phyloP scores from a whole-genome alignment of 1,139 yeast genomes.

The Suhomyces anneliseae region DNA sequence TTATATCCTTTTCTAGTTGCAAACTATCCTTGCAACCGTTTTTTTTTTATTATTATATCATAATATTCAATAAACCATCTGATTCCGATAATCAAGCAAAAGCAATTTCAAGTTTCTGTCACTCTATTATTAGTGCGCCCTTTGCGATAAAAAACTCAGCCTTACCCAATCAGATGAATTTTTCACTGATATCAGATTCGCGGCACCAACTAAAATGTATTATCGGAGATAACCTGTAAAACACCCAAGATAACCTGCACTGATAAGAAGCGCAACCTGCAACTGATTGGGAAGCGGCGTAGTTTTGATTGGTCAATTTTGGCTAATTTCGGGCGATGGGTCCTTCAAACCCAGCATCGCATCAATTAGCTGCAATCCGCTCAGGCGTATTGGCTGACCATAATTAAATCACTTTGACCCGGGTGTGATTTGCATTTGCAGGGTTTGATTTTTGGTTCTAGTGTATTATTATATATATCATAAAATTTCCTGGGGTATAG shows the following conservation, averaged over 20 bases:
- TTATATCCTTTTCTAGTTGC: not conserved
- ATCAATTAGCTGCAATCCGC: not conserved
- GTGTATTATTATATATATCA: not conserved
- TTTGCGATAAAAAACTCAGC: not conserved
- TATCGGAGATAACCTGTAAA: not conserved
- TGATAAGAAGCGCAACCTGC: slow-evolving; percentile 7
- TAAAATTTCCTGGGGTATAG: not conserved
- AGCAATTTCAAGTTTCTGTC: slow-evolving; percentile 1
- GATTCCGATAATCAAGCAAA: not conserved
- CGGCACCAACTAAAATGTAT: not conserved
- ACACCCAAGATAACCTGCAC: slow-evolving; percentile 1
- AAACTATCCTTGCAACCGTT: not conserved
- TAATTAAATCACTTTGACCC: not conserved
- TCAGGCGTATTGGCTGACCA: not conserved
- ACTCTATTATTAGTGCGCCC: not conserved
- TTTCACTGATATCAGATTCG: not conserved
- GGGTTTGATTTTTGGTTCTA: not conserved
- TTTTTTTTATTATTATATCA: too few species aligned
- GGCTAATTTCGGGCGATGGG: not conserved
- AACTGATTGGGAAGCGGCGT: slow-evolving; percentile 5
- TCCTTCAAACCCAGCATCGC: not conserved
- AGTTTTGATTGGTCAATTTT: slow-evolving; percentile 5
- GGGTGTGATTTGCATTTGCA: slow-evolving; percentile 3
- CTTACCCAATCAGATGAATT: slow-evolving; percentile 1
- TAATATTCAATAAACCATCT: not conserved